Evolutionary conservation across 169 alveolate genomes (phyloP).

Genomic region (Besnoitia besnoiti): DNA sequence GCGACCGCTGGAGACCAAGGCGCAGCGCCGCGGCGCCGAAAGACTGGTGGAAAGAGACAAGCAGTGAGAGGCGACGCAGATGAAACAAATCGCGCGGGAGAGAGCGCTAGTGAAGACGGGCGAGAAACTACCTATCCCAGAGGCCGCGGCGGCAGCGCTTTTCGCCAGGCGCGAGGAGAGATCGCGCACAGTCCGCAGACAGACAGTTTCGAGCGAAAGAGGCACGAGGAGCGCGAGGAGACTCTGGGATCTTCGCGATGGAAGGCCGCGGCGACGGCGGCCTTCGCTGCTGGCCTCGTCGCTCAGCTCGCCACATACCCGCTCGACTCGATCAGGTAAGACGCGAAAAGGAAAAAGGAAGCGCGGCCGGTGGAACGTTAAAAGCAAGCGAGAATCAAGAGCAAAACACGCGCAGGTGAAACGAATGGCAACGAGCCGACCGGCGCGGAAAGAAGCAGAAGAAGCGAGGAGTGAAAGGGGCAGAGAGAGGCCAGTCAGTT

Average conservation of each 20-base stretch:
- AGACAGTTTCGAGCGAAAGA: neutral
- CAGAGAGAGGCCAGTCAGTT: neutral
- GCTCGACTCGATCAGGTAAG: neutral
- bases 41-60: neutral
- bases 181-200: no score
- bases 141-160: no score
- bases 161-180: no score
- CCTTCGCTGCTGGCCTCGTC: neutral
- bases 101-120: neutral
- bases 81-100: neutral
- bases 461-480: neutral
- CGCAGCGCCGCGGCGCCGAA: no score
- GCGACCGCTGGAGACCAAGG: no score
- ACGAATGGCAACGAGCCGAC: no score
- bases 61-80: neutral
- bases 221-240: neutral
- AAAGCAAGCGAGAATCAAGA: no score
- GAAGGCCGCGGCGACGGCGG: neutral
- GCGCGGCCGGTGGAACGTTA: no score
- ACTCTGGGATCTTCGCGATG: neutral
- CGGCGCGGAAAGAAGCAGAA: neutral
- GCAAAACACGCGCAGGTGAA: no score
- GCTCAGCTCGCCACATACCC: neutral
- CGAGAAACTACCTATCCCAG: no score
- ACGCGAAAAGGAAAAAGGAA: neutral